Base-by-base conservation (phyloP, 2,329 filamentous ascomycete species). In the Ramularia endophylla region DNA sequence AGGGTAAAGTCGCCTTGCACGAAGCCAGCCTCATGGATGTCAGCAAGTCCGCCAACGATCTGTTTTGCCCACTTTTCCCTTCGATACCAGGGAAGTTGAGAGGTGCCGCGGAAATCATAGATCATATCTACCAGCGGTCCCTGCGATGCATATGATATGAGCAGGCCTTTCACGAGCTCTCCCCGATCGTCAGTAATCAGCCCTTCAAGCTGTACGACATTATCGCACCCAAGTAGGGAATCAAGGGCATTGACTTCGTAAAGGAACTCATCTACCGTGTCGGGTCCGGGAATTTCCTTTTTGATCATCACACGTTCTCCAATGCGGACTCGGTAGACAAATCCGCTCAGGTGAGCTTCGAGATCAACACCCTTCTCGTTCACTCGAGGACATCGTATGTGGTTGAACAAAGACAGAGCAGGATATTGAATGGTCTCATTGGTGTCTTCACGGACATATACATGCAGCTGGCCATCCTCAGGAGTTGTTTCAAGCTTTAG, bases 1-100 rank as follows among this genome's bases (percentile, higher is more conserved):
- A 98, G 73, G 0, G 92, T 98, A 52, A 98, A 95, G 60, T 98
- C 92, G 17, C 92, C 92, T 60, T 98, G 92, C 8, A 98, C 92
- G 62, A 94, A 97, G 4, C 92, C 92, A 16, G 87, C 83, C 63
- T 97, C 90, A 57, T 98, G 92, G 20, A 98, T 90, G 55, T 95
- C 88, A 1, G 86, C 82, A 3, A 98, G 74, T 2, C 92, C 92
- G 46, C 83, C 77, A 11, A 97, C 81, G 52, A 97, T 95, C 62
- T 97, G 89, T 44, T 78, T 79, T 2, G 90, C 90, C 92, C 92
- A 98, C 53, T 78, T 81, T 63, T 89, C 84, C 34, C 89, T 80
- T 30, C 80, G 76, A 15, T 71, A 60, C 85, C 89, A 95, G 0
- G 79, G 68, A 32, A 81, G 67, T 25, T 67, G 68, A 5, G 56